These are phyloP conservation scores for Thamnidium elegans DNA, from an alignment of 192 early-diverging fungal species.

Conservation along the genomic window DNA sequence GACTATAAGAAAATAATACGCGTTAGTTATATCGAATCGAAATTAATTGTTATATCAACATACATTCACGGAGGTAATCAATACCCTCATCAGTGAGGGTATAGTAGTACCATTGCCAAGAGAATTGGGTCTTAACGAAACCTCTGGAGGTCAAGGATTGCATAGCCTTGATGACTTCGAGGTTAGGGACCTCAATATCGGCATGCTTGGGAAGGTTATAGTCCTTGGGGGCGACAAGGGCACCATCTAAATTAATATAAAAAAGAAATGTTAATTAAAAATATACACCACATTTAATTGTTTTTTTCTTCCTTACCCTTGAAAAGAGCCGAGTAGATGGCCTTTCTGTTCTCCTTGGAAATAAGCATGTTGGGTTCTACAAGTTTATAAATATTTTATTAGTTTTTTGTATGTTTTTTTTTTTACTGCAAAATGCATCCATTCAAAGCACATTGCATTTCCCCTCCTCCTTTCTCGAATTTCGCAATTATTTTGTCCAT, in stretches of 20 bases:
- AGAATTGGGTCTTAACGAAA: conserved; percentile 95
- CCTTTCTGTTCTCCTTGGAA: conserved; percentile 95
- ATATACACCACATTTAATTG: background rate
- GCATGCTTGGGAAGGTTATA: conserved; percentile 93
- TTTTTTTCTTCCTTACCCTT: conserved; percentile 55
- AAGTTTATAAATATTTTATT: background rate
- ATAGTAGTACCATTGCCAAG: conserved; percentile 99
- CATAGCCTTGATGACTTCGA: conserved; percentile 98
- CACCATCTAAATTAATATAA: conserved; percentile 73
- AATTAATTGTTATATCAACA: background rate
- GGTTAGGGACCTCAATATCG: conserved; percentile 96
- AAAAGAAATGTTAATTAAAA: conserved; percentile 19
- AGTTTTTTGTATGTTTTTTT: background rate
- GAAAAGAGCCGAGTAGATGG: conserved; percentile 93
- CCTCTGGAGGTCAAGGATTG: conserved; percentile 94
- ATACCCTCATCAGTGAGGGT: conserved; percentile 97
- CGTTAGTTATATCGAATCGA: background rate
- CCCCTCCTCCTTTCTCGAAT: background rate
- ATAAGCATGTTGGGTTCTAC: conserved; percentile 82
- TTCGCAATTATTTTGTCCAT: background rate
- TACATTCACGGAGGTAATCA: conserved; percentile 90
- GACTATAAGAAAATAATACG: conserved; percentile 39
- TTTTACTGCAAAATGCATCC: background rate
- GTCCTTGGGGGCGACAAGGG: conserved; percentile 99
- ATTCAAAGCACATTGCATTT: background rate